A percentile compares a stretch with the other conserved stretches of the same genome.
These are phyloP conservation scores for Aspergillus pseudoterreus DNA, from an alignment of 2,329 filamentous ascomycete species.

Conservation along the genomic window DNA sequence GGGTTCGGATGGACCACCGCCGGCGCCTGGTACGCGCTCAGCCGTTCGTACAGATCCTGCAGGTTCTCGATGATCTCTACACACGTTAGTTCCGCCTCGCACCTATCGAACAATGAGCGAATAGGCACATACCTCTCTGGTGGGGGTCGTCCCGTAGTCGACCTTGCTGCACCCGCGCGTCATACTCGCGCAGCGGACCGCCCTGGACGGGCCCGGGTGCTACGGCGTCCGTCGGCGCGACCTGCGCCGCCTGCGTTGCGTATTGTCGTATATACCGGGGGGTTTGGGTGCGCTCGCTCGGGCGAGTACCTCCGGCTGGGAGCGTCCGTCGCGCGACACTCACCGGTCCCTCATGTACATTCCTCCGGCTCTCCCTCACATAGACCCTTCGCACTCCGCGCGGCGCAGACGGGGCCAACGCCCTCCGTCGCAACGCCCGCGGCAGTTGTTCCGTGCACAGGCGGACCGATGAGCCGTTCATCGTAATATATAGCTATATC, in stretches of 20 bases:
- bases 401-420: constrained; percentile 16
- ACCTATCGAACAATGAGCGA: not conserved
- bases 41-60: constrained; percentile 82
- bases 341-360: constrained; percentile 9
- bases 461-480: constrained; percentile 29
- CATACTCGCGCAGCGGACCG: constrained; percentile 85
- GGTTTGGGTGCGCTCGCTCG: not conserved
- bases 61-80: constrained; percentile 82
- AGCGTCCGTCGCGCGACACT: too few relatives aligned
- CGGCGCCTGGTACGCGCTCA: constrained; percentile 69
- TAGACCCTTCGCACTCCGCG: constrained; percentile 17
- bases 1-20: constrained; percentile 72
- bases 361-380: constrained; percentile 15
- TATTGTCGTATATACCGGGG: constrained; percentile 11
- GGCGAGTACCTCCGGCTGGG: too few relatives aligned
- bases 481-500: constrained; percentile 10
- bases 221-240: not conserved
- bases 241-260: constrained; percentile 3
- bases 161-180: constrained; percentile 70
- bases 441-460: constrained; percentile 28
- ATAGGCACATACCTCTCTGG: constrained; percentile 65
- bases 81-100: not conserved
- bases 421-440: constrained; percentile 20
- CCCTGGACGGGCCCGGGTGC: constrained; percentile 13
- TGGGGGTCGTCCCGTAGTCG: constrained; percentile 81